phyloP scores from a whole-genome alignment of 176 grass and related monocot genomes.

The Tuctoria greenei region DNA sequence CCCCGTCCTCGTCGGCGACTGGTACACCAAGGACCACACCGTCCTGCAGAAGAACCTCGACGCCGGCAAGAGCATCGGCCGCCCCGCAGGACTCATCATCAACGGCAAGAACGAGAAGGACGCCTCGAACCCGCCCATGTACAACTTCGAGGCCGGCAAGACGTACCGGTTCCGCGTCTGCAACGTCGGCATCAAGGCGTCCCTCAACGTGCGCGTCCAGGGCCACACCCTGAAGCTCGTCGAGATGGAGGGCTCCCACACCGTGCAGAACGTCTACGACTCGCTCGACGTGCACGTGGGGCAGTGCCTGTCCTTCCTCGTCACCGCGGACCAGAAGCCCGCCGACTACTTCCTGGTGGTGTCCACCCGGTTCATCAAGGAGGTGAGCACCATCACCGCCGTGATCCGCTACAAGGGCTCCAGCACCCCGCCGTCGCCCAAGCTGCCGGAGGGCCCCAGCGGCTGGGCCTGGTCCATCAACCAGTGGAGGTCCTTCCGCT shows the following conservation, averaged over 20 bases:
- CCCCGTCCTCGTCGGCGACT: slow-evolving; percentile 61
- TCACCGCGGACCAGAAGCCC: slow-evolving; percentile 63
- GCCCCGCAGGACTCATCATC: slow-evolving; percentile 66
- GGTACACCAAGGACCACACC: slow-evolving; percentile 81
- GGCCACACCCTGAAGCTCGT: slow-evolving; percentile 62
- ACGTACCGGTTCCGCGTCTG: slow-evolving; percentile 81
- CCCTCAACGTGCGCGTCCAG: slow-evolving; percentile 83
- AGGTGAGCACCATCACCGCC: slow-evolving; percentile 39
- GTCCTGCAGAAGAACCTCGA: slow-evolving; percentile 60
- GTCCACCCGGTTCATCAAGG: slow-evolving; percentile 81
- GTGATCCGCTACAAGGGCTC: slow-evolving; percentile 67
- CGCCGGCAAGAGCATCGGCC: slow-evolving; percentile 61
- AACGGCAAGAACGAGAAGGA: slow-evolving; percentile 82
- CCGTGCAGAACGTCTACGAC: slow-evolving; percentile 77
- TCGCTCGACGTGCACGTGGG: slow-evolving; percentile 73
- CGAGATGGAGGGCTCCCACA: slow-evolving; percentile 96
- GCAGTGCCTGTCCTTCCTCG: slow-evolving; percentile 86
- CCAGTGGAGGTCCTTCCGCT: slow-evolving; percentile 87
- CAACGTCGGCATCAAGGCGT: slow-evolving; percentile 78
- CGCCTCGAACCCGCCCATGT: slow-evolving; percentile 55
- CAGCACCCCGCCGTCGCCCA: slow-evolving; percentile 49
- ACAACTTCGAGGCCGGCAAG: slow-evolving; percentile 64
- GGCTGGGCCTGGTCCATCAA: slow-evolving; percentile 94
- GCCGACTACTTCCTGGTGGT: slow-evolving; percentile 69
- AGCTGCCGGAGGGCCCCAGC: slow-evolving; percentile 52